Evolutionary conservation across 1,139 yeast genomes (phyloP), one percentile per base, ranked within the genome.

Genomic region (Yamadazyma trypodendri): DNA sequence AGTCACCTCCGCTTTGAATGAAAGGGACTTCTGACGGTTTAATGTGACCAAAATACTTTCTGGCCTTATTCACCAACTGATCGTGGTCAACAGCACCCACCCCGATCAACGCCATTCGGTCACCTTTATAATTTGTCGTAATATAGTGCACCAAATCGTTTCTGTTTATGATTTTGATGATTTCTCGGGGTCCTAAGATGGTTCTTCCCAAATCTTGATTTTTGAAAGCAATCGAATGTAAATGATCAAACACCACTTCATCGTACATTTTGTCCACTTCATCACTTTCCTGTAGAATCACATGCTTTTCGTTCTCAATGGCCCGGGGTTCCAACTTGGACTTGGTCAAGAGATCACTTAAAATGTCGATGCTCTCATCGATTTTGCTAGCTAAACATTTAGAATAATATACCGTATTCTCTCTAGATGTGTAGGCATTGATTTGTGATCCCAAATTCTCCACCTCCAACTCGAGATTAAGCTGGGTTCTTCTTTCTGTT

Each of bases 251-350:
- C 11, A 94, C 96, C 32, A 92, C 97, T 62, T 92, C 99, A 60
- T 92, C 98, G 58, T 87, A 86, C 94, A 88, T 89, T 66, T 90
- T 92, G 61, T 90, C 97, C 41, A 92, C 97, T 64, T 92, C 98
- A 61, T 94, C 98, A 52, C 94, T 81, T 64, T 92, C 99, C 58
- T 97, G 85, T 46, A 92, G 79, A 47, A 92, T 92, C 28, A 92
- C 99, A 48, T 92, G 95, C 51, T 97, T 79, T 65, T 92, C 99
- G 52, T 92, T 84, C 61, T 92, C 97, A 42, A 92, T 85, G 25
- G 98, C 97, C 40, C 73, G 60, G 38, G 79, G 79, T 41, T 88
- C 96, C 44, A 92, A 74, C 53, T 79, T 84, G 6, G 96, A 88
- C 60, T 81, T 78, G 27, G 96, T 94, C 48, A 94, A 71, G 51